phyloP scores from a whole-genome alignment of 331 rosid genomes.

The Pyrus hybrid region DNA sequence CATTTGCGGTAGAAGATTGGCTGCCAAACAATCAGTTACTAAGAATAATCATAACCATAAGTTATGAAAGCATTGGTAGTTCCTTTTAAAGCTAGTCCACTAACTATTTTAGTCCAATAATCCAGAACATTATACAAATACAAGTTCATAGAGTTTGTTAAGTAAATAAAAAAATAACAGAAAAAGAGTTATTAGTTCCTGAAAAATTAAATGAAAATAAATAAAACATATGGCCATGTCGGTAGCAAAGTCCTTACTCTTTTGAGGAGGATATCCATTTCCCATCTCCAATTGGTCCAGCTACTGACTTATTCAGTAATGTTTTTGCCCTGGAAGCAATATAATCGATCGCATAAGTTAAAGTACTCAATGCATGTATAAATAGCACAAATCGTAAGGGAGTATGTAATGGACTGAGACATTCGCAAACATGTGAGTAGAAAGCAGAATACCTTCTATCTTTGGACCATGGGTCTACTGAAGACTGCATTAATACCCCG shows the following conservation, averaged over 20 bases:
- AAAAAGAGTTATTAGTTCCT: not conserved
- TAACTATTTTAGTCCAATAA: not conserved
- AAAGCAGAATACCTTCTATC: conserved; percentile 47
- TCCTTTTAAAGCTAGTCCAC: not conserved
- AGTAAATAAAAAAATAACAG: not conserved
- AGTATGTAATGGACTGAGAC: not conserved
- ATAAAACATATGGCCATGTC: not conserved
- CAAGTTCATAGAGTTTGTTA: not conserved
- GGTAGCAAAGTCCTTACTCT: conserved; percentile 25
- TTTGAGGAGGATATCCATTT: conserved; percentile 20
- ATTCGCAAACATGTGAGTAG: not conserved
- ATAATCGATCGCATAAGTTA: conserved; percentile 13
- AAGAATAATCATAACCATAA: not conserved
- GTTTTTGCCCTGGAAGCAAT: conserved; percentile 25
- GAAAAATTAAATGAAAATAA: not conserved
- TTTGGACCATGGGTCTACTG: conserved; percentile 31
- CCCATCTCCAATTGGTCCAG: conserved; percentile 22
- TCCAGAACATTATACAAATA: not conserved
- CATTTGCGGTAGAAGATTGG: conserved; percentile 31
- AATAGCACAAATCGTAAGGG: conserved; percentile 4
- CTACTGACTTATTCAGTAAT: conserved; percentile 19
- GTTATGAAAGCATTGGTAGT: not conserved
- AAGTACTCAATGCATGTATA: conserved; percentile 1
- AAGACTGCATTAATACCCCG: conserved; percentile 30
- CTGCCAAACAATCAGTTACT: conserved; percentile 29